Base-by-base conservation (phyloP, 1,284 basidiomycete species). In the Ustilago bromivora region DNA sequence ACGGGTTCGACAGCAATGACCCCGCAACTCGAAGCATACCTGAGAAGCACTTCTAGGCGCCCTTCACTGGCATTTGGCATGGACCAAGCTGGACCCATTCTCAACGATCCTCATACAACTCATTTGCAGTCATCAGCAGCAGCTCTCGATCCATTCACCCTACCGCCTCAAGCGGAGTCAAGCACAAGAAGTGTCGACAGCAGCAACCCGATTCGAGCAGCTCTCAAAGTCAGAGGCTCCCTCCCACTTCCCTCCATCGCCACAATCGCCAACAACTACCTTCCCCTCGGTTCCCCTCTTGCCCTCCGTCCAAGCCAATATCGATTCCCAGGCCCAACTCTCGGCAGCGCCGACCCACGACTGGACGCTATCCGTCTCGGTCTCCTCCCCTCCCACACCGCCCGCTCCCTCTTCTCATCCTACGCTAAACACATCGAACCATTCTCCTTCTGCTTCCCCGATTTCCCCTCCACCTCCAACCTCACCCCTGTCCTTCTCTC, bases 281-380 rank as follows among this genome's bases (percentile, higher is more conserved):
- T 15, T 7, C 8, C 36, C 1, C 28, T 31, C 1, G 47, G 47
- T 7, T 11, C 46, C 3, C 3, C 70, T n/a, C 57, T 72, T 2
- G 4, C 54, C 1, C 9, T 47, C 9, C 60, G 72, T 6, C 4
- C 62, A 0, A 75, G 72, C 60, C 66, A 38, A 23, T 75, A 70
- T n/a, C 66, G 67, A n/a, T 51, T 60, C 32, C 72, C 72, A 3
- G 63, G 66, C 23, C 17, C 46, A 2, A 32, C 19, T 10, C 40
- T 75, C 0, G 72, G 72, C 3, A 65, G 59, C 54, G 62, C 61
- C 36, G 72, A 75, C 36, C 72, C 72, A 0, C 66, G 72, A 6
- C 63, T 70, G 1, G 67, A 75, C 10, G 72, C 67, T 8, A 63
- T 75, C 13, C 66, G 72, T 9, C 53, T 75, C 0, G 68, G 72